Percentiles rank a stretch among this genome's conserved stretches.
These are phyloP conservation scores for Coccomyxa sp. DNA, from an alignment of 139 green algal genomes.

Conservation along the genomic window DNA sequence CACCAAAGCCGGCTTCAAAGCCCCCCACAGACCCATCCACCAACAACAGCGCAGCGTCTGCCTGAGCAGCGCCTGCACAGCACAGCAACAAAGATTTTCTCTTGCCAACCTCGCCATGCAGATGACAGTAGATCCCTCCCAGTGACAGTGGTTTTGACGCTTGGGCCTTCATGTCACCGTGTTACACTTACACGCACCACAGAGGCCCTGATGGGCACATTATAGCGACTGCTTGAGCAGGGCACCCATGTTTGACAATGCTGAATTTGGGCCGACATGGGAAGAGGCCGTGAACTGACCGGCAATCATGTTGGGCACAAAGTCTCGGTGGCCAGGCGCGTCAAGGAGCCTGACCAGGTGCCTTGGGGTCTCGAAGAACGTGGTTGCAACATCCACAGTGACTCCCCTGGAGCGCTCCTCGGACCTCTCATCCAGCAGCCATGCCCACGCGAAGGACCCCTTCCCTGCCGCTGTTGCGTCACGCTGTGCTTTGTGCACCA, in stretches of 20 bases:
- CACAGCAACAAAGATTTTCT: conserved; percentile 53
- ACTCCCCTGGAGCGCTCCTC: conserved; percentile 90
- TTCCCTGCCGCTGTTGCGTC: conserved; percentile 79
- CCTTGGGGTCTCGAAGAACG: conserved; percentile 39
- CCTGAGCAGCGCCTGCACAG: conserved; percentile 50
- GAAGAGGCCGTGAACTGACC: conserved; percentile 27
- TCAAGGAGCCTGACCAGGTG: conserved; percentile 82
- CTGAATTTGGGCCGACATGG: too few relatives aligned
- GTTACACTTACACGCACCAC: too few relatives aligned
- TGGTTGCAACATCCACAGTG: conserved; percentile 90
- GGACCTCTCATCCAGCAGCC: conserved; percentile 89
- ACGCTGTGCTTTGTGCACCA: conserved; percentile 60
- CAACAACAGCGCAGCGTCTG: conserved; percentile 91
- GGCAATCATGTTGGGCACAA: conserved; percentile 95
- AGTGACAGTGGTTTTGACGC: neutral
- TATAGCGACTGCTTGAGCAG: too few relatives aligned
- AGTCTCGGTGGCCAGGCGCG: conserved; percentile 94
- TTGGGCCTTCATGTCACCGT: neutral
- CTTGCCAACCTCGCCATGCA: neutral
- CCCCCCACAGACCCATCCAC: conserved; percentile 84
- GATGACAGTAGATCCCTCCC: neutral
- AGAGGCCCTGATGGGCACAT: too few relatives aligned
- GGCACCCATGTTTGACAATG: too few relatives aligned
- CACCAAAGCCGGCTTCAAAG: conserved; percentile 92
- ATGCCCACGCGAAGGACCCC: conserved; percentile 93